Evolutionary conservation across 129 eudicot species (phyloP).

Genomic region (Flaveria ramosissima): DNA sequence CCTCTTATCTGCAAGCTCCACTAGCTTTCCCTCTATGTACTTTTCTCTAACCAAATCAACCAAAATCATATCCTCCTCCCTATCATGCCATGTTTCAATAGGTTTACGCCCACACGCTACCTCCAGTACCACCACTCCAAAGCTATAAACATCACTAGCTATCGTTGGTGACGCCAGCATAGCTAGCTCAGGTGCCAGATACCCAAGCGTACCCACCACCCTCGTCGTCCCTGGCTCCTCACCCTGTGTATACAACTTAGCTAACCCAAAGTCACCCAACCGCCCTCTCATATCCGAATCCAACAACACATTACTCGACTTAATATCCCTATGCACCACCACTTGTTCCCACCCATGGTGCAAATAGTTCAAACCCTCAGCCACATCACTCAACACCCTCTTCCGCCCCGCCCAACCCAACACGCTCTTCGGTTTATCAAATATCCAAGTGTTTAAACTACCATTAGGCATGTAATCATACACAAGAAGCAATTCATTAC

Average conservation of each 20-base stretch:
- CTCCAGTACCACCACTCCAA: slow-evolving; percentile 76
- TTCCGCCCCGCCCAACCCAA: slow-evolving; percentile 61
- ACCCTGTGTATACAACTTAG: slow-evolving; percentile 76
- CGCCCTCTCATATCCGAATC: slow-evolving; percentile 71
- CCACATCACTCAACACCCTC: slow-evolving; percentile 63
- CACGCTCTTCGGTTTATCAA: slow-evolving; percentile 55
- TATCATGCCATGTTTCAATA: slow-evolving; percentile 45
- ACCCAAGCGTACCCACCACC: slow-evolving; percentile 82
- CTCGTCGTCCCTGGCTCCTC: slow-evolving; percentile 70
- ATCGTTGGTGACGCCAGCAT: slow-evolving; percentile 61
- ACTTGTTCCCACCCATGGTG: slow-evolving; percentile 86
- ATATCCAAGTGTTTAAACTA: slow-evolving; percentile 72
- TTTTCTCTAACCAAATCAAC: slow-evolving; percentile 73
- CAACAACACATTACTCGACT: slow-evolving; percentile 75
- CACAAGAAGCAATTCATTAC: slow-evolving; percentile 62
- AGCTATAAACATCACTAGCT: slow-evolving; percentile 80
- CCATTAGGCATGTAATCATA: slow-evolving; percentile 89
- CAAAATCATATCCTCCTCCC: slow-evolving; percentile 64
- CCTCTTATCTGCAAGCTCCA: slow-evolving; percentile 65
- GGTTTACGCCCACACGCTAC: slow-evolving; percentile 86
- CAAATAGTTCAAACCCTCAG: slow-evolving; percentile 76
- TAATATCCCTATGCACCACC: slow-evolving; percentile 81
- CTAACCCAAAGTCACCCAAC: slow-evolving; percentile 83
- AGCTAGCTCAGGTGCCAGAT: slow-evolving; percentile 78
- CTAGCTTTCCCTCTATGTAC: slow-evolving; percentile 49